Evolutionary conservation across 2,329 filamentous ascomycete species (phyloP).

Genomic region (Penicillium verrucosum): DNA sequence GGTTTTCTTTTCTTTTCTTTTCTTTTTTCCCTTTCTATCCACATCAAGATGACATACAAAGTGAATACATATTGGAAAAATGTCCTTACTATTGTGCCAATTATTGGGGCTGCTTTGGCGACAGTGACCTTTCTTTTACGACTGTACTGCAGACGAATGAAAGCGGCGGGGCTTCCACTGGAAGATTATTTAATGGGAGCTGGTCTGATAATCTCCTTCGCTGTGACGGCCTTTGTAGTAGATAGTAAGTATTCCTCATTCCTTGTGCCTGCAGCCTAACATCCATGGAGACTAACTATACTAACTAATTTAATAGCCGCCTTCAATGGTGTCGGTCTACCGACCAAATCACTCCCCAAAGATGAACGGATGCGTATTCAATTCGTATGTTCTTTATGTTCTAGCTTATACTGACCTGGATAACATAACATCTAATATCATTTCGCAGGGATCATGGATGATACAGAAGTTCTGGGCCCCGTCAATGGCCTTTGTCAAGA

Average conservation of each 20-base stretch:
- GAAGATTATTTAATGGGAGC: conserved; percentile 19
- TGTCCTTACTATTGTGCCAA: conserved; percentile 16
- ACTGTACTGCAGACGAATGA: conserved; percentile 11
- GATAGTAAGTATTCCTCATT: conserved; percentile 5
- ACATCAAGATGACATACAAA: background rate
- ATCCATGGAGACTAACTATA: background rate
- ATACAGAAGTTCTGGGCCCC: conserved; percentile 20
- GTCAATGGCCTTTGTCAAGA: conserved; percentile 18
- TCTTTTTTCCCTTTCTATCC: background rate
- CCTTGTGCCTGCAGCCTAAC: background rate
- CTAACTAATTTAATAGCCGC: conserved; percentile 7
- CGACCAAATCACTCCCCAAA: background rate
- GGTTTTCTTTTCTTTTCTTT: no score
- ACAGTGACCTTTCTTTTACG: conserved; percentile 17
- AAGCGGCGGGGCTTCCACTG: background rate
- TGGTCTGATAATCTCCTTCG: conserved; percentile 15
- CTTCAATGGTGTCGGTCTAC: conserved; percentile 10
- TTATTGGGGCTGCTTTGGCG: conserved; percentile 13
- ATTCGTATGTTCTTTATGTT: background rate
- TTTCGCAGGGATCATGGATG: conserved; percentile 12
- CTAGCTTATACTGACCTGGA: background rate
- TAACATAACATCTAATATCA: background rate
- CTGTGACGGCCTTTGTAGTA: conserved; percentile 11
- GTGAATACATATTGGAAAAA: conserved; percentile 9
- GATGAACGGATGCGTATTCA: background rate